These are phyloP conservation scores for Penicillium sp. DNA, from an alignment of 2,329 filamentous ascomycete species.

Conservation along the genomic window DNA sequence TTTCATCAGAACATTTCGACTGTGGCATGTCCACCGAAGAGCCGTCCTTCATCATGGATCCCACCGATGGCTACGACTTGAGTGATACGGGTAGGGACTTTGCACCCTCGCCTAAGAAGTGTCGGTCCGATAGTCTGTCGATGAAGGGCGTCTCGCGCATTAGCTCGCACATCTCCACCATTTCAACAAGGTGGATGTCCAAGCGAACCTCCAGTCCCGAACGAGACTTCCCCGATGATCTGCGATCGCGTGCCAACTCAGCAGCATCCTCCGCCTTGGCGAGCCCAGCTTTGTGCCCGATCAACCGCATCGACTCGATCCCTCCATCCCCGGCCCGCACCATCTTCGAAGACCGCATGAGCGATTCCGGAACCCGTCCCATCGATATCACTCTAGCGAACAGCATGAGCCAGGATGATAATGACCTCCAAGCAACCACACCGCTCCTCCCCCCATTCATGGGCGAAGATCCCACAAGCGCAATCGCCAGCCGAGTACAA, in stretches of 20 bases:
- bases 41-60: slow-evolving; percentile 31
- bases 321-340: slow-evolving; percentile 65
- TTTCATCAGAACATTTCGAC: slow-evolving; percentile 38
- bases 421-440: slow-evolving; percentile 70
- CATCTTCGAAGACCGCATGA: slow-evolving; percentile 56
- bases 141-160: slow-evolving; percentile 64
- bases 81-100: slow-evolving; percentile 64
- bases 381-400: slow-evolving; percentile 57
- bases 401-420: slow-evolving; percentile 47
- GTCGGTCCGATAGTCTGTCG: slow-evolving; percentile 49
- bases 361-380: slow-evolving; percentile 50
- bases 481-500: slow-evolving; percentile 59
- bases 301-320: slow-evolving; percentile 51
- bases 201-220: slow-evolving; percentile 36
- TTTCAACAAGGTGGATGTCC: slow-evolving; percentile 54
- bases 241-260: slow-evolving; percentile 45
- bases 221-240: slow-evolving; percentile 31
- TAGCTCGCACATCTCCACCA: slow-evolving; percentile 67
- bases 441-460: slow-evolving; percentile 82
- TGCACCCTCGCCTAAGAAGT: slow-evolving; percentile 56
- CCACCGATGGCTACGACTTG: slow-evolving; percentile 45
- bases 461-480: slow-evolving; percentile 53
- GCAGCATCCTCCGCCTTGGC: slow-evolving; percentile 39
- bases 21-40: slow-evolving; percentile 32
- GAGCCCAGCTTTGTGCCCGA: slow-evolving; percentile 34